These are phyloP conservation scores for Penicillium sp. DNA, from an alignment of 2,329 filamentous ascomycete species.

Conservation along the genomic window DNA sequence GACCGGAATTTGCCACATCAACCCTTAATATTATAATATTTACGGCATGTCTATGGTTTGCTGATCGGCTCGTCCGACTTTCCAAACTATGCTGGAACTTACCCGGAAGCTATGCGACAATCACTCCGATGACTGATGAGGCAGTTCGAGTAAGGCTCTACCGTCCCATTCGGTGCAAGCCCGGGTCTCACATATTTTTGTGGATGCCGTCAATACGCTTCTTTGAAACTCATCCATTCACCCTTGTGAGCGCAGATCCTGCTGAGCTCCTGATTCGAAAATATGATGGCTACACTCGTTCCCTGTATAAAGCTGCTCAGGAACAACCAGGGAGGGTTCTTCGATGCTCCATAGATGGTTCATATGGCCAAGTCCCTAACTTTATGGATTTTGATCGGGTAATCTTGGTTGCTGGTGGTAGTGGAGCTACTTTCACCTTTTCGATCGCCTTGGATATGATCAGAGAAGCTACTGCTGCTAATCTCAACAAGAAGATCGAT, in stretches of 20 bases:
- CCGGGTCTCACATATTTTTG: constrained; percentile 67
- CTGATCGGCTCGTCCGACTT: constrained; percentile 57
- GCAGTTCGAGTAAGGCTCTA: constrained; percentile 62
- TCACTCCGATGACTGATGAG: constrained; percentile 59
- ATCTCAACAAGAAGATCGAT: constrained; percentile 8
- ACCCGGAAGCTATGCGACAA: constrained; percentile 43
- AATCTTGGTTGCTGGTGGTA: constrained; percentile 20
- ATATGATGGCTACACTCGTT: constrained; percentile 24
- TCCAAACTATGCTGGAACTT: constrained; percentile 56
- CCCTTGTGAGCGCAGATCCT: constrained; percentile 16
- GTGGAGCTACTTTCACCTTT: constrained; percentile 21
- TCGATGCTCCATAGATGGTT: constrained; percentile 23
- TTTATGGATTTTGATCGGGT: constrained; percentile 21
- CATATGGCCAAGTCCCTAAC: constrained; percentile 21
- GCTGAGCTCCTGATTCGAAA: constrained; percentile 19
- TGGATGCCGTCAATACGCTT: constrained; percentile 64
- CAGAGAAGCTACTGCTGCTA: neutral
- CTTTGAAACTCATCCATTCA: constrained; percentile 58
- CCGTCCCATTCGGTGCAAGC: constrained; percentile 50
- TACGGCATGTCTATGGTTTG: constrained; percentile 54
- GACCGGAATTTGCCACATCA: constrained; percentile 49
- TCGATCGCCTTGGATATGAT: constrained; percentile 18
- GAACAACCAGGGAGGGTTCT: constrained; percentile 10
- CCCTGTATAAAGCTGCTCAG: constrained; percentile 15
- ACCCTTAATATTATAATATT: constrained; percentile 50